Conservation (phyloP, 2,329 filamentous ascomycete species). For the Paecilomyces sp. region DNA sequence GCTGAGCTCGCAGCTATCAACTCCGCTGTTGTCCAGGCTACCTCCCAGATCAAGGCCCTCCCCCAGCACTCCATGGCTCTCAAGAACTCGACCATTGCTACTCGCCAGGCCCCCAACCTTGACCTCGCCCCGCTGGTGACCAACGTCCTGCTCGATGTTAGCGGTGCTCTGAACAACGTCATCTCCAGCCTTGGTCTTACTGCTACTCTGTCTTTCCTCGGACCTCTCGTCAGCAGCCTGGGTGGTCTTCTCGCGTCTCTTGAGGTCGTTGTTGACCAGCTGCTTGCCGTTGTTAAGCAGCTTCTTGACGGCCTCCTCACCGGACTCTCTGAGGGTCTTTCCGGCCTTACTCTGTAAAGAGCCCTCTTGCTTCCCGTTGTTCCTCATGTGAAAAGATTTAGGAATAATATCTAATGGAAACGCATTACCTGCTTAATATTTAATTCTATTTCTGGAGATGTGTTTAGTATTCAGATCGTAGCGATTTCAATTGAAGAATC, state of each 20-base stretch:
- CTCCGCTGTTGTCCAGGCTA: constrained; percentile 2
- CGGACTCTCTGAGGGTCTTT: constrained; percentile 2
- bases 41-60: neutral
- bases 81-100: neutral
- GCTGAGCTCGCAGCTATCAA: constrained; percentile 6
- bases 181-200: constrained; percentile 5
- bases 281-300: constrained; percentile 4
- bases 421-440: neutral
- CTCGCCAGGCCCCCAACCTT: neutral
- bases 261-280: constrained; percentile 5
- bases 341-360: constrained; percentile 4
- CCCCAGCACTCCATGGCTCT: neutral
- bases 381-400: neutral
- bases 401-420: neutral
- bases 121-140: neutral
- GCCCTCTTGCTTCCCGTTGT: neutral
- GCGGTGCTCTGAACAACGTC: constrained; percentile 4
- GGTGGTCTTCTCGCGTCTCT: constrained; percentile 4
- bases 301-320: constrained; percentile 5
- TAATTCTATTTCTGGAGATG: neutral
- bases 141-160: constrained; percentile 4
- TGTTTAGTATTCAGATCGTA: neutral
- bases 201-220: constrained; percentile 7
- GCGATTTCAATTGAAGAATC: too few species aligned
- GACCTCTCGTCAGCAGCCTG: constrained; percentile 4